These are phyloP conservation scores for Barnettozyma wickerhamii DNA, from an alignment of 805 yeast species.

Conservation along the genomic window DNA sequence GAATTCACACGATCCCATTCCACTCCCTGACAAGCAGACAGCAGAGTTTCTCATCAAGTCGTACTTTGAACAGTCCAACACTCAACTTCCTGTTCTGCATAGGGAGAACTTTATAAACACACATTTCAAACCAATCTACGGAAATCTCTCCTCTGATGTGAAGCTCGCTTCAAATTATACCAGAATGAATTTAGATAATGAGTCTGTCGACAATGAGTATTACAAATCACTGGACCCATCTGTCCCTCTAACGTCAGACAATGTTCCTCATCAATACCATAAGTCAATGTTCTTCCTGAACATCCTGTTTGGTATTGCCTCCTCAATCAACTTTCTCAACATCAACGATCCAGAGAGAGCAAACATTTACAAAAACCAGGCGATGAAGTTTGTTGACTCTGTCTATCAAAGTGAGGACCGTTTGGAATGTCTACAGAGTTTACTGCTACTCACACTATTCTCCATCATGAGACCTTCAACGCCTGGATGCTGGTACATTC, in stretches of 20 bases:
- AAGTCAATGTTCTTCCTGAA: slow-evolving; percentile 66
- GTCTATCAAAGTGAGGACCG: slow-evolving; percentile 56
- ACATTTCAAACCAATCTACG: slow-evolving; percentile 78
- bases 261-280: slow-evolving; percentile 44
- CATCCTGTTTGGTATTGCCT: slow-evolving; percentile 75
- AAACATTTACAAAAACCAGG: slow-evolving; percentile 66
- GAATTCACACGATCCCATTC: slow-evolving; percentile 29
- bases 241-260: slow-evolving; percentile 27
- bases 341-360: slow-evolving; percentile 56
- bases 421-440: slow-evolving; percentile 69
- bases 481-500: slow-evolving; percentile 90
- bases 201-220: slow-evolving; percentile 21
- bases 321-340: slow-evolving; percentile 66
- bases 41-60: slow-evolving; percentile 63
- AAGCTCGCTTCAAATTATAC: slow-evolving; percentile 59
- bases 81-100: slow-evolving; percentile 81
- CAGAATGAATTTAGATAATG: slow-evolving; percentile 35
- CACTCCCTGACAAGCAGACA: slow-evolving; percentile 61
- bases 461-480: slow-evolving; percentile 84
- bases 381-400: slow-evolving; percentile 52
- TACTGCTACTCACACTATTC: slow-evolving; percentile 62
- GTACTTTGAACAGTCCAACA: slow-evolving; percentile 74
- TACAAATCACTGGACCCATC: slow-evolving; percentile 1
- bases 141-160: slow-evolving; percentile 48
- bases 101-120: slow-evolving; percentile 66